Evolutionary conservation across 192 early-diverging fungal species (phyloP).

Genomic region (Oehlia diaphana): DNA sequence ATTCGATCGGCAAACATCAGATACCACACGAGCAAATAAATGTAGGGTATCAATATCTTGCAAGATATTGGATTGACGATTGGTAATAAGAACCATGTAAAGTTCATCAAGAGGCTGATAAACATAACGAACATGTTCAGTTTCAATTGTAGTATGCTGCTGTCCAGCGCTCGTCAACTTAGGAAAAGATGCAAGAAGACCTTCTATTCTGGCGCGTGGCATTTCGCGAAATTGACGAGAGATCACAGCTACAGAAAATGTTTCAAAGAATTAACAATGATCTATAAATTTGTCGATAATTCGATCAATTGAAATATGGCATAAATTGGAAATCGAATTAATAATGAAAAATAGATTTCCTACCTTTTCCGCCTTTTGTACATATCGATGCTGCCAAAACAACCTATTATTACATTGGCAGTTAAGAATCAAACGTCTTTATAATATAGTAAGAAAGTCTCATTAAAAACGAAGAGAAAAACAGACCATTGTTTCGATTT

Average conservation of each 20-base stretch:
- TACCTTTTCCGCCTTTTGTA: constrained; percentile 94
- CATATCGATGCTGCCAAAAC: constrained; percentile 89
- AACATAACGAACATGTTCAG: constrained; percentile 95
- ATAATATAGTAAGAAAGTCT: background rate
- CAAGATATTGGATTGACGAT: constrained; percentile 93
- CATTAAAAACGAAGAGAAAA: background rate
- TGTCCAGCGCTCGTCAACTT: constrained; percentile 88
- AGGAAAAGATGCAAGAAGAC: constrained; percentile 93
- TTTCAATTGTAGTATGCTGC: constrained; percentile 97
- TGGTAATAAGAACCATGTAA: constrained; percentile 95
- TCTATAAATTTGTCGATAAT: background rate
- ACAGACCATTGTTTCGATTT: background rate
- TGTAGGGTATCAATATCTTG: constrained; percentile 98
- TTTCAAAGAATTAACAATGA: background rate
- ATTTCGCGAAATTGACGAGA: constrained; percentile 98
- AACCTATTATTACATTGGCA: constrained; percentile 56
- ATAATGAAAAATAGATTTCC: background rate
- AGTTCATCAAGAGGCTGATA: constrained; percentile 98
- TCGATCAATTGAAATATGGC: background rate
- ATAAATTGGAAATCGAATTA: background rate
- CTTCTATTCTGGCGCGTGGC: constrained; percentile 95
- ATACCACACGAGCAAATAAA: constrained; percentile 88
- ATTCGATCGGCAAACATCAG: constrained; percentile 82
- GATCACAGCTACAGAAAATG: constrained; percentile 62
- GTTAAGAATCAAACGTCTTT: background rate